Conservation (phyloP, 768 basidiomycete genomes). For the Russula earlei region DNA sequence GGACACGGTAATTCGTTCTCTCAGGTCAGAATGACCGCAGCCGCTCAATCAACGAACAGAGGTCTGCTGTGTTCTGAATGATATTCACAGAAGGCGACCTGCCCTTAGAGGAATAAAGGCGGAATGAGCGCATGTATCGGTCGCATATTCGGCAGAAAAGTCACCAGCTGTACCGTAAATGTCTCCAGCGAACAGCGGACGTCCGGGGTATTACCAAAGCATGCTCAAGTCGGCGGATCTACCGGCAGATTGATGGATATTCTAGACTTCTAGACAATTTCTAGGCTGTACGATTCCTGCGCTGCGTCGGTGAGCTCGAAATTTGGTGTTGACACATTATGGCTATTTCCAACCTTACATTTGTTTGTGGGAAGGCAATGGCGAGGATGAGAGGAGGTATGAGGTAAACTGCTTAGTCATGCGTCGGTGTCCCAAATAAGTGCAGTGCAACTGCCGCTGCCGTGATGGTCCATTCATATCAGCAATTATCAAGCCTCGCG, state of each 20-base stretch:
- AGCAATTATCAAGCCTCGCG: too few species aligned
- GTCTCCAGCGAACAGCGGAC: neutral
- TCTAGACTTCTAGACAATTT: neutral
- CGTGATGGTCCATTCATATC: neutral
- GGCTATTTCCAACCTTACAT: too few species aligned
- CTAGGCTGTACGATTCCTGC: neutral
- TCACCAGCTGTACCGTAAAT: neutral
- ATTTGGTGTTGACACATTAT: too few species aligned
- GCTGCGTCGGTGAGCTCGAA: too few species aligned
- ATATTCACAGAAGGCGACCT: neutral
- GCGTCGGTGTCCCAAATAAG: neutral
- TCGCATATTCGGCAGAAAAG: neutral
- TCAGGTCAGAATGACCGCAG: neutral
- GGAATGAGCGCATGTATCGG: neutral
- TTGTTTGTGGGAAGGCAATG: too few species aligned
- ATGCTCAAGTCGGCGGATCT: neutral
- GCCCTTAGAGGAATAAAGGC: neutral
- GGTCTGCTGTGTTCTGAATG: neutral
- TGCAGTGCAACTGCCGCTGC: neutral
- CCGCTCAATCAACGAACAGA: too few species aligned
- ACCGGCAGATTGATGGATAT: neutral
- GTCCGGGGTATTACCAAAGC: constrained; percentile 8
- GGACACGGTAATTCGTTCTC: neutral
- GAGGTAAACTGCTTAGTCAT: neutral
- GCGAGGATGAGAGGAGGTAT: too few species aligned